Base-by-base conservation (phyloP, 2,329 filamentous ascomycete species). In the Colletotrichum echinochloae region DNA sequence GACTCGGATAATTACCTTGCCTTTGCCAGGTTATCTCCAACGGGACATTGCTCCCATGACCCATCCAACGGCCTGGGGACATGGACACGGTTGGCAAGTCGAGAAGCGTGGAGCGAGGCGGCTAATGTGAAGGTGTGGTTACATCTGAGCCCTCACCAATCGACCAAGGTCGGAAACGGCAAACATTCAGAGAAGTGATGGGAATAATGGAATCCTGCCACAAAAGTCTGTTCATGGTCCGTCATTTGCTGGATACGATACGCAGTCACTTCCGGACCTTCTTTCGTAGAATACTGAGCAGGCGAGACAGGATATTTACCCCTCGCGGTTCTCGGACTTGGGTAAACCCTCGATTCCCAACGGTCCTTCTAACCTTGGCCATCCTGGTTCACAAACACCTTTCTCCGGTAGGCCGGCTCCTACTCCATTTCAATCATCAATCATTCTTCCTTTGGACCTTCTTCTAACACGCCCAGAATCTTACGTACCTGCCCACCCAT, bases 281-380 rank as follows among this genome's bases (percentile, higher is more conserved):
- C 14, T 16, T 20, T 16, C 28, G 12, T 11, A 28, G 8, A 52
- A 18, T n/a, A n/a, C n/a, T n/a, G n/a, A n/a, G n/a, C n/a, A n/a
- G n/a, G n/a, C n/a, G n/a, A n/a, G n/a, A n/a, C n/a, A n/a, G 9
- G 28, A 0, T 5, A 3, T 20, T 7, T 6, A 20, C 4, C 16
- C n/a, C 5, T 8, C 5, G 49, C 14, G 3, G 4, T 11, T 14
- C 14, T 14, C n/a, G 14, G 11, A 16, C 1, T 14, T 48, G n/a
- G n/a, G n/a, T 8, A 5, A 5, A 37, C 0, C 5, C 30, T 55
- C 51, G 30, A n/a, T 14, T 14, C 2, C 30, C 30, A 23, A 23
- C 9, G 30, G 20, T 4, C 9, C 51, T 35, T 23, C 5, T 12
- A 55, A 23, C 51, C 30, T 23, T 37, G 6, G 1, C n/a, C 30